Evolutionary conservation across 345 rosid genomes (phyloP), one percentile per base, ranked within the genome.

Genomic region (Euphorbia tirucalli): DNA sequence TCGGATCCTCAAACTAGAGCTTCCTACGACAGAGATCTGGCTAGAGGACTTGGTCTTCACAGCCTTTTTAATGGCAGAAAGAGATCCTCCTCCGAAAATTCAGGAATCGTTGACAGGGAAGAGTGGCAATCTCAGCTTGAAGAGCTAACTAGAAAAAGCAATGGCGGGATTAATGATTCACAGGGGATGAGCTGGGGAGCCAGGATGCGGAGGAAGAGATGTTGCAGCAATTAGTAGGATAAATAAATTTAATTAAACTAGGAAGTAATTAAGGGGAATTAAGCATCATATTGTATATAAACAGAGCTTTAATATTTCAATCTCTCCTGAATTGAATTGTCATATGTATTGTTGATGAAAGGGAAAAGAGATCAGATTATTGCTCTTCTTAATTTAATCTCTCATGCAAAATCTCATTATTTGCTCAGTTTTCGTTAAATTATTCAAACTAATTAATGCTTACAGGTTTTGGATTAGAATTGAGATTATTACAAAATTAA

Each of bases 141-240:
- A 2, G 94, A 86, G 65, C 76, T 91, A 74, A 88, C 82, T 87
- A 83, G 90, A 79, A 91, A 87, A 80, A 85, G 96, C 74, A 62
- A 3, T 16, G 5, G 10, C 46, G 46, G 13, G 1, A 11, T 32
- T 14, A 14, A 27, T 25, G 39, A 28, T 3, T 15, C 21, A 1
- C 37, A 46, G 46, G 77, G 84, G 73, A 83, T 82, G 85, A 91
- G 93, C 24, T 93, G 97, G 98, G 98, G 85, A 64, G 96, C 93
- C 71, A 81, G 85, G 71, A 88, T 94, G 93, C 87, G 98, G 21
- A 77, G 75, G 61, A 89, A 90, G 73, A 65, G 54, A 43, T 22
- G 35, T 14, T 21, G 66, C 15, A 60, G 64, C 3, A 61, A 61
- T 10, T 9, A 37, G 6, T 37, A 14, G 16, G 28, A n/a, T n/a